Evolutionary conservation across 78 protist species (phyloP).

Genomic region (Dictyostelium intermedium): DNA sequence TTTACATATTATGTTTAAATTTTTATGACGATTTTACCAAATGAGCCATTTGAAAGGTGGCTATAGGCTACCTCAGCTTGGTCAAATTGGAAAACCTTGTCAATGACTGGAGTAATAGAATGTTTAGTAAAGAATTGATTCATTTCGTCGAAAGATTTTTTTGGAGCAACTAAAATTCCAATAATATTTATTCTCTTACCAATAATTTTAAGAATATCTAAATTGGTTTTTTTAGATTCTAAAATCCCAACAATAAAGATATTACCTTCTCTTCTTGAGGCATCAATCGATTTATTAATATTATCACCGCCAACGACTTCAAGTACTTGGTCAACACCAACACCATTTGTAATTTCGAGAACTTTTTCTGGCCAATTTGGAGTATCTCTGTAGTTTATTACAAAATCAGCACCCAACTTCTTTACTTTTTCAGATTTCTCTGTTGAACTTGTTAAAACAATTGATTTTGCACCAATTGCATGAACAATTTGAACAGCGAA

Average conservation of each 20-base stretch:
- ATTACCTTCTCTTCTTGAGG: constrained; percentile 1
- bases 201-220: neutral
- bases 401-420: neutral
- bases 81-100: neutral
- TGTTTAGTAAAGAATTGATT: neutral
- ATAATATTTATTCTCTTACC: constrained; percentile 1
- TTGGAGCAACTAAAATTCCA: constrained; percentile 28
- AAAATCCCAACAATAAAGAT: neutral
- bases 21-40: constrained; percentile 33
- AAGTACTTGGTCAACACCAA: constrained; percentile 17
- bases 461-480: constrained; percentile 3
- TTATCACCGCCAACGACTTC: constrained; percentile 23
- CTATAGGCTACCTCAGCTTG: neutral
- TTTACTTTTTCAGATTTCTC: constrained; percentile 12
- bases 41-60: constrained; percentile 9
- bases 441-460: constrained; percentile 19
- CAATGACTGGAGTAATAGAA: constrained; percentile 26
- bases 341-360: constrained; percentile 7
- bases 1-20: too few species aligned
- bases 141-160: neutral
- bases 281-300: neutral
- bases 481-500: constrained; percentile 26
- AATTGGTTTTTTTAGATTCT: neutral
- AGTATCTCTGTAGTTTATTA: neutral
- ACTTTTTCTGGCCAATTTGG: constrained; percentile 14